A percentile compares a stretch with the other conserved stretches of the same genome.
phyloP scores from a whole-genome alignment of 208 protist genomes.

The Acanthamoeba healyi region DNA sequence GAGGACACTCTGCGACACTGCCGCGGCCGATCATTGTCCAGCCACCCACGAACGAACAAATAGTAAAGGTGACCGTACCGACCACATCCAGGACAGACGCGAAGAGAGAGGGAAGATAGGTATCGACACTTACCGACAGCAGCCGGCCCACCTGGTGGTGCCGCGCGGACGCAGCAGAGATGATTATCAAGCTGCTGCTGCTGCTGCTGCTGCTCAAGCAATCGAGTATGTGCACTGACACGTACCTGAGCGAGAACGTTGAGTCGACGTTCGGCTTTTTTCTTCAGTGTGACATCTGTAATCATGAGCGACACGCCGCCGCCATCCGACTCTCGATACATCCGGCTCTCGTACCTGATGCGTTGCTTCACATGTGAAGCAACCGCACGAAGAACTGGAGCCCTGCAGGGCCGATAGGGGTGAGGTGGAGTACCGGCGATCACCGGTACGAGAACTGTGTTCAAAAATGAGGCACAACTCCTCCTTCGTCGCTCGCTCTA shows the following conservation, averaged over 20 bases:
- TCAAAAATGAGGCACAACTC: slow-evolving; percentile 8
- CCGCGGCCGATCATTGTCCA: neutral
- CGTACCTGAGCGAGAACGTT: neutral
- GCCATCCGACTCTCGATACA: neutral
- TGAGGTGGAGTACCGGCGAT: slow-evolving; percentile 12
- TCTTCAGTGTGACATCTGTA: neutral
- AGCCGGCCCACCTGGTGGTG: neutral
- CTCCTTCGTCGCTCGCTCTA: slow-evolving; percentile 40
- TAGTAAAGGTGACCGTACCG: neutral
- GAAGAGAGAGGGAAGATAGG: neutral
- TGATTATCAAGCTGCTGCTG: neutral
- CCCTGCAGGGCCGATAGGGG: neutral
- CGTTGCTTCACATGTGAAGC: neutral
- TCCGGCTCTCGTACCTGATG: slow-evolving; percentile 4
- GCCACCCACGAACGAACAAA: neutral
- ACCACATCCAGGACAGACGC: neutral
- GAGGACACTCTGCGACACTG: neutral
- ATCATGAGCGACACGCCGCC: neutral
- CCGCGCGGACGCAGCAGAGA: too few species aligned
- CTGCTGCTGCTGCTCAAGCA: neutral
- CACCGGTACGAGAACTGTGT: neutral
- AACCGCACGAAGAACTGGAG: neutral
- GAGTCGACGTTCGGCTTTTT: neutral
- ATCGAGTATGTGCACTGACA: neutral
- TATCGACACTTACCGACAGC: neutral